These are phyloP conservation scores for Pyropia haitanensis DNA, from an alignment of 23 red algal genomes.

Conservation along the genomic window DNA sequence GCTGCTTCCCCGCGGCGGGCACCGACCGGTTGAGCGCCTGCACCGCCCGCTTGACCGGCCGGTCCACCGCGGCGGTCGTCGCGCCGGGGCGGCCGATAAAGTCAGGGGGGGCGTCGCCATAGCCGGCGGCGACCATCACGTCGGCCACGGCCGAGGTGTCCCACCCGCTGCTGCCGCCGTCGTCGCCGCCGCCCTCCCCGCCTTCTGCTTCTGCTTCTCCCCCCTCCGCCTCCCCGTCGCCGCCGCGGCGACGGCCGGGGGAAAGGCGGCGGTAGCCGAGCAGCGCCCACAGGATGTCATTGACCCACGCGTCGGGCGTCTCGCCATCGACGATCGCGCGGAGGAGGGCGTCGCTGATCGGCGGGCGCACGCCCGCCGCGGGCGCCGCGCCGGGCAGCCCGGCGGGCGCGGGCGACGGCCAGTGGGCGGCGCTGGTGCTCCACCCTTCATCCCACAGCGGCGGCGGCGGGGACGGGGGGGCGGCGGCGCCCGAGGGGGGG, in stretches of 20 bases:
- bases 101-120: slow-evolving; percentile 47
- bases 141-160: no score
- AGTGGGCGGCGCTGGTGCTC: no score
- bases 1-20: slow-evolving; percentile 32
- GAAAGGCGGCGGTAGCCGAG: slow-evolving; percentile 42
- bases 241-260: slow-evolving; percentile 10
- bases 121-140: not conserved
- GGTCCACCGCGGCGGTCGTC: slow-evolving; percentile 18
- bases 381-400: no score
- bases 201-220: not conserved
- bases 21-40: slow-evolving; percentile 38
- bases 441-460: no score
- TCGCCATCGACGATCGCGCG: slow-evolving; percentile 20
- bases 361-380: slow-evolving; percentile 3
- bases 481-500: no score
- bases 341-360: slow-evolving; percentile 25
- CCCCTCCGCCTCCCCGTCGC: slow-evolving; percentile 10
- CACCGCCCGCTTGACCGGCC: slow-evolving; percentile 46
- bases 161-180: no score
- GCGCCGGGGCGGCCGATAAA: slow-evolving; percentile 52
- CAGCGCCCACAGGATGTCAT: slow-evolving; percentile 58
- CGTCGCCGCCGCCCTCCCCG: no score
- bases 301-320: slow-evolving; percentile 55
- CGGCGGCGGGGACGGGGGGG: no score
- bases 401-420: no score